A percentile compares a stretch with the other conserved stretches of the same genome.
phyloP scores from a whole-genome alignment of 139 green algal species.

The Auxenochlorella protothecoides region DNA sequence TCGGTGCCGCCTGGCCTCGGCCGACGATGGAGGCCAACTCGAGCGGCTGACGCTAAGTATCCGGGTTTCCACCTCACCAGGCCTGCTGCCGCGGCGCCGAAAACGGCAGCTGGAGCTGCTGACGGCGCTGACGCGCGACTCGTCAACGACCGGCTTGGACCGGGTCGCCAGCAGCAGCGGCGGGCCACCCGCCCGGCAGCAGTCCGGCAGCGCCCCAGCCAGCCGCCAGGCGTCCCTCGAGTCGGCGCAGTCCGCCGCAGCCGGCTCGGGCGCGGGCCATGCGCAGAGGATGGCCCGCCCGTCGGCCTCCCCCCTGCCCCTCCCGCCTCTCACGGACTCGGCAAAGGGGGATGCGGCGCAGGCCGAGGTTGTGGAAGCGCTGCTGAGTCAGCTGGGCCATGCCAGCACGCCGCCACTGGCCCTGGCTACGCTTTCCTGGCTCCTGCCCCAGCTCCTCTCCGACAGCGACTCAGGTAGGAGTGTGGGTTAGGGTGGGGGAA shows the following conservation, averaged over 20 bases:
- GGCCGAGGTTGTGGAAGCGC: slow-evolving; percentile 25
- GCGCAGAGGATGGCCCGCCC: background rate
- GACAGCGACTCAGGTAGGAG: background rate
- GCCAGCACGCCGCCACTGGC: slow-evolving; percentile 35
- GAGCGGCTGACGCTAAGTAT: background rate
- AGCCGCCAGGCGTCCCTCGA: background rate
- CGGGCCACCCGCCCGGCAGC: background rate
- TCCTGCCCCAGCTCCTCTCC: slow-evolving; percentile 44
- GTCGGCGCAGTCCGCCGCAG: background rate
- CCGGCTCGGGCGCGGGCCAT: background rate
- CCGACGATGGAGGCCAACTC: background rate
- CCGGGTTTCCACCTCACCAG: slow-evolving; percentile 5
- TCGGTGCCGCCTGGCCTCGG: background rate
- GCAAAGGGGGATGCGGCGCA: slow-evolving; percentile 2
- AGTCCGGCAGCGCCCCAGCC: background rate
- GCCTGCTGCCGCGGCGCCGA: slow-evolving; percentile 24
- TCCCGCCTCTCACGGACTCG: too few species aligned
- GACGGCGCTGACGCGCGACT: slow-evolving; percentile 13
- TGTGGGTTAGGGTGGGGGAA: background rate
- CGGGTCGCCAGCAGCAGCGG: background rate
- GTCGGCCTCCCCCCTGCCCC: background rate
- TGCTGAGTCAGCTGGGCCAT: slow-evolving; percentile 35
- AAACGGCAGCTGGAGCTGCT: slow-evolving; percentile 31
- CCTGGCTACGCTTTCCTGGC: slow-evolving; percentile 35
- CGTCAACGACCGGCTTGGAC: too few species aligned